Conservation (phyloP, 371 early-diverging fungal species). For the Mortierella sp. region DNA sequence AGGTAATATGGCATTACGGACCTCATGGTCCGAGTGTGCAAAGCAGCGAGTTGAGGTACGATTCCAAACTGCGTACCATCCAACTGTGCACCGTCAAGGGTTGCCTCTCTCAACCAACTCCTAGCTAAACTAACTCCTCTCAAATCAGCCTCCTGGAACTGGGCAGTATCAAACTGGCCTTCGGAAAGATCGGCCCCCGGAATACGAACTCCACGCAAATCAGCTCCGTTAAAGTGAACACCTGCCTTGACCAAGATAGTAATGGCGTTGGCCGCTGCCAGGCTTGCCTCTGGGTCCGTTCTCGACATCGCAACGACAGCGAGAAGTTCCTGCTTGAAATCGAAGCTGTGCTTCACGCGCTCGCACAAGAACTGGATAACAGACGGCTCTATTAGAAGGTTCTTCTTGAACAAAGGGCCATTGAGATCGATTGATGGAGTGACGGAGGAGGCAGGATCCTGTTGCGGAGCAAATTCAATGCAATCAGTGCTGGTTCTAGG, state of each 20-base stretch:
- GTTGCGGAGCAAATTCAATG: too few relatives aligned
- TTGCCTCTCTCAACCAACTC: neutral
- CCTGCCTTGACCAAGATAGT: neutral
- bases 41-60: too few relatives aligned
- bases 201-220: neutral
- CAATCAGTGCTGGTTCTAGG: too few relatives aligned
- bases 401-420: neutral
- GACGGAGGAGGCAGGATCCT: too few relatives aligned
- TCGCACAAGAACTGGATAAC: slow-evolving; percentile 9
- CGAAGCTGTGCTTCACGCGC: neutral
- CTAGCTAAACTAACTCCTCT: neutral
- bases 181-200: neutral
- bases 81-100: neutral
- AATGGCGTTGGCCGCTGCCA: slow-evolving; percentile 12
- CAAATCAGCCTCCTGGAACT: slow-evolving; percentile 4
- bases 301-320: neutral
- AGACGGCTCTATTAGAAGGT: slow-evolving; percentile 2
- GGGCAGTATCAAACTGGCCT: neutral
- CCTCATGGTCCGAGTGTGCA: too few relatives aligned
- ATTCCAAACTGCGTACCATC: neutral
- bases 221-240: neutral
- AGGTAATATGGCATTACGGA: too few relatives aligned
- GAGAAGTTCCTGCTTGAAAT: neutral
- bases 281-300: neutral
- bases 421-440: neutral